A percentile compares a stretch with the other conserved stretches of the same genome.
phyloP scores from a whole-genome alignment of 192 early-diverging fungal genomes.

The Phycomyces blakesleeanus region DNA sequence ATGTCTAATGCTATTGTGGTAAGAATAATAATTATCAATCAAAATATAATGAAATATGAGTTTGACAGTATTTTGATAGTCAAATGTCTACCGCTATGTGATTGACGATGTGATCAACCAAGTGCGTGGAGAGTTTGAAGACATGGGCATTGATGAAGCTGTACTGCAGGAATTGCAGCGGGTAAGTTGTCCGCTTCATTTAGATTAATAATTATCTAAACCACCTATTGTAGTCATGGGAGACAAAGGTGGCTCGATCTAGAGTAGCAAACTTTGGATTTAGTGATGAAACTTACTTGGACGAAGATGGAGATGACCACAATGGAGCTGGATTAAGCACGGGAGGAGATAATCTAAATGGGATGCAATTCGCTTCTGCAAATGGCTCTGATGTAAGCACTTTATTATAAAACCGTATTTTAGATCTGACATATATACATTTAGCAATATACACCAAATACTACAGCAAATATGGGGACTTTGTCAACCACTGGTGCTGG shows the following conservation, averaged over 20 bases:
- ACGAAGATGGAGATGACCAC: constrained; percentile 24
- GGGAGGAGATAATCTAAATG: constrained; percentile 1
- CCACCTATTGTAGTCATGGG: constrained; percentile 37
- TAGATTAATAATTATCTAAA: not conserved
- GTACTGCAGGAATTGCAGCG: constrained; percentile 79
- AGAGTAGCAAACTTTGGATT: constrained; percentile 40
- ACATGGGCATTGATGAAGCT: constrained; percentile 83
- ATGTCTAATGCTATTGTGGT: constrained; percentile 29
- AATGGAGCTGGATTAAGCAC: not conserved
- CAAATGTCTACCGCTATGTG: constrained; percentile 75
- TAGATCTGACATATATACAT: not conserved
- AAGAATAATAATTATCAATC: constrained; percentile 4
- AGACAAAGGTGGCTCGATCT: constrained; percentile 48
- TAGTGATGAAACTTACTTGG: constrained; percentile 34
- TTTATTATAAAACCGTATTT: not conserved
- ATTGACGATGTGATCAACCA: constrained; percentile 93
- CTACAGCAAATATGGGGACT: constrained; percentile 30
- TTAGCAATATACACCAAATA: constrained; percentile 11
- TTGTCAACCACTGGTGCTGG: constrained; percentile 17
- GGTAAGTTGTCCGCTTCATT: not conserved
- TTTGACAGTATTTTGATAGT: constrained; percentile 23
- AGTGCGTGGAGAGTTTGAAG: constrained; percentile 81
- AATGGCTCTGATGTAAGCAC: constrained; percentile 8
- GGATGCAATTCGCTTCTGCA: constrained; percentile 6
- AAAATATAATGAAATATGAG: not conserved